These are phyloP conservation scores for Diversispora eburnea DNA, from an alignment of 192 early-diverging fungal species.

Conservation along the genomic window DNA sequence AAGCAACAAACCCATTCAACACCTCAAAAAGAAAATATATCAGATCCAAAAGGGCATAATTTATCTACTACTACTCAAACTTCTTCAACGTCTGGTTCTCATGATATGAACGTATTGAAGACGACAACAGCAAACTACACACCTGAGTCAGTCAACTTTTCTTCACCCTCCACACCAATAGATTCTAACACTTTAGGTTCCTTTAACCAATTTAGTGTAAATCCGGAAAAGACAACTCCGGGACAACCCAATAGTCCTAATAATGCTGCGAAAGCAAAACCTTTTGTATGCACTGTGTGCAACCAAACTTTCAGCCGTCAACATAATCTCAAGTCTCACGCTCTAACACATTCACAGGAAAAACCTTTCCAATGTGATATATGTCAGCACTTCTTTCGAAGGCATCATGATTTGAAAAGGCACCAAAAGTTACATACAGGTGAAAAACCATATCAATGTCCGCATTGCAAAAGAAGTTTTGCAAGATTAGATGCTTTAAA, in stretches of 20 bases:
- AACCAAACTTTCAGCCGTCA: slow-evolving; percentile 54
- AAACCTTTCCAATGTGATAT: slow-evolving; percentile 50
- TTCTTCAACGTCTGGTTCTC: background rate
- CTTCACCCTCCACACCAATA: slow-evolving; percentile 7
- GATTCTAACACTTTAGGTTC: slow-evolving; percentile 5
- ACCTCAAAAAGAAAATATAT: background rate
- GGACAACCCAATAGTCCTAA: slow-evolving; percentile 22
- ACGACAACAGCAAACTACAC: background rate
- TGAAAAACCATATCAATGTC: slow-evolving; percentile 50
- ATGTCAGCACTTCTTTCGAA: slow-evolving; percentile 47
- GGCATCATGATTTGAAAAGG: slow-evolving; percentile 53
- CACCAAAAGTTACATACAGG: slow-evolving; percentile 55
- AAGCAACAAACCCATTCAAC: background rate
- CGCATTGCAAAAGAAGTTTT: slow-evolving; percentile 46
- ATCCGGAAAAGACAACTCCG: slow-evolving; percentile 10
- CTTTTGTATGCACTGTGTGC: slow-evolving; percentile 52
- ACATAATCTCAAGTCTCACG: slow-evolving; percentile 60
- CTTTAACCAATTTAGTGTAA: slow-evolving; percentile 25
- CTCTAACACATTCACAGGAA: slow-evolving; percentile 52
- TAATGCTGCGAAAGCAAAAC: slow-evolving; percentile 32
- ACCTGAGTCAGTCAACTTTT: background rate
- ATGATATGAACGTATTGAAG: background rate
- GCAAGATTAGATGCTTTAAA: slow-evolving; percentile 54
- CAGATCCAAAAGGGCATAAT: background rate
- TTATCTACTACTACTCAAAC: background rate